phyloP scores from a whole-genome alignment of 441 rosid genomes.

The Adansonia gregorii region DNA sequence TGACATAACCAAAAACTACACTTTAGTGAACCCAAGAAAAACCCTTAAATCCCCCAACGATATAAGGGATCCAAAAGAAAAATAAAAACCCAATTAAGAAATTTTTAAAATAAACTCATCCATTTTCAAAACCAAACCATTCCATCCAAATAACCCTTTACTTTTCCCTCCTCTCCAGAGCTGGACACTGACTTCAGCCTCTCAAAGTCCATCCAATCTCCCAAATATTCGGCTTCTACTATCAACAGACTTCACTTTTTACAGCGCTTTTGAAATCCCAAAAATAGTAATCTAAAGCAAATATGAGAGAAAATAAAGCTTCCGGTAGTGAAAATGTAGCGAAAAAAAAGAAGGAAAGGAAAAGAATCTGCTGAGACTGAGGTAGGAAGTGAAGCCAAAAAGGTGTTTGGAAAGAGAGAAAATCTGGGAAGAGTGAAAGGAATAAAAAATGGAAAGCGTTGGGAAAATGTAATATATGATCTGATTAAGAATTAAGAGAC shows the following conservation, averaged over 20 bases:
- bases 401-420: conserved; percentile 29
- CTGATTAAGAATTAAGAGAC: conserved; percentile 39
- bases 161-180: conserved; percentile 20
- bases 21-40: conserved; percentile 13
- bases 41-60: conserved; percentile 14
- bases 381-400: conserved; percentile 15
- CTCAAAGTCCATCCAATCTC: conserved; percentile 31
- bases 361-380: conserved; percentile 15
- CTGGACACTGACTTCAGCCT: conserved; percentile 45
- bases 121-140: conserved; percentile 41
- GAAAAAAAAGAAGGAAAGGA: neutral
- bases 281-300: neutral
- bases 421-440: conserved; percentile 37
- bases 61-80: conserved; percentile 5
- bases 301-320: conserved; percentile 3
- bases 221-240: conserved; percentile 35
- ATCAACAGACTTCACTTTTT: conserved; percentile 26
- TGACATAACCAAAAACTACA: conserved; percentile 40
- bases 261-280: conserved; percentile 27
- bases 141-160: conserved; percentile 35
- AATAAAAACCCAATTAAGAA: neutral
- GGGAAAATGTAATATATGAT: conserved; percentile 47
- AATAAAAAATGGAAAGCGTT: conserved; percentile 41
- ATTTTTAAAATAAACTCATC: conserved; percentile 33
- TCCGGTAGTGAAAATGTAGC: conserved; percentile 10